A percentile compares a stretch with the other conserved stretches of the same genome.
These are phyloP conservation scores for Helianthus annuus DNA, from an alignment of 129 eudicot genomes.

Conservation along the genomic window HanXRQr2.0-SUNRISE NC_035447.2:510125-510624, in stretches of 20 bases:
- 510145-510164: too few relatives aligned
- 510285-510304: neutral
- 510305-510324: neutral
- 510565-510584: neutral
- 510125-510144: too few relatives aligned
- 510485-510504: slow-evolving; percentile 90
- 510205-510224: too few relatives aligned
- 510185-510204: too few relatives aligned
- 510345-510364: neutral
- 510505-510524: slow-evolving; percentile 98
- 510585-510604: neutral
- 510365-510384: neutral
- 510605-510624: neutral
- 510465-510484: slow-evolving; percentile 96
- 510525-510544: slow-evolving; percentile 75
- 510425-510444: slow-evolving; percentile 55
- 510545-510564: slow-evolving; percentile 67
- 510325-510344: neutral
- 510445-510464: slow-evolving; percentile 85
- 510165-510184: too few relatives aligned
- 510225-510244: too few relatives aligned
- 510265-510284: neutral
- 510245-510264: neutral
- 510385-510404: neutral
- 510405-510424: neutral